Conservation (phyloP, 1,284 basidiomycete species). For the Chalciporus sp. region DNA sequence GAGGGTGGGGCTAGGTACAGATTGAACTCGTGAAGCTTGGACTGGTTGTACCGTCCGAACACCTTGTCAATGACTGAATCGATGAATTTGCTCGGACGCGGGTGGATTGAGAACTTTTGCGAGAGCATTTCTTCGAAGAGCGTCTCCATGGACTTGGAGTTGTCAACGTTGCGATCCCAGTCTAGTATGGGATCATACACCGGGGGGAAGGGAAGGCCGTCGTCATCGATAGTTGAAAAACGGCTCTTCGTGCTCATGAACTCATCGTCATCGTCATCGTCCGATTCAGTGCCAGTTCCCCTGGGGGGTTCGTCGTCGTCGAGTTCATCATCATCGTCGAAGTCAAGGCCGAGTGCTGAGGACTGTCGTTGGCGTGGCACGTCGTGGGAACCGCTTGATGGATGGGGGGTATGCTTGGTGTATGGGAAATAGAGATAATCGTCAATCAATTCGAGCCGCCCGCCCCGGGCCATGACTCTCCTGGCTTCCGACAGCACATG, state of each 20-base stretch:
- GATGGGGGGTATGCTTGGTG: conserved; percentile 28
- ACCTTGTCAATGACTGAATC: conserved; percentile 43
- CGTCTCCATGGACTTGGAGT: conserved; percentile 48
- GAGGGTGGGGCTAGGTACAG: conserved; percentile 55
- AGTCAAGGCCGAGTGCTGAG: conserved; percentile 17
- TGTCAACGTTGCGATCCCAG: conserved; percentile 39
- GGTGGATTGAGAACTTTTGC: conserved; percentile 48
- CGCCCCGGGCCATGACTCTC: conserved; percentile 61
- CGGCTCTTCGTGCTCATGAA: conserved; percentile 37
- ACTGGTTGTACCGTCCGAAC: conserved; percentile 49
- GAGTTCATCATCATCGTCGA: conserved; percentile 4
- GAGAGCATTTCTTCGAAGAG: conserved; percentile 57
- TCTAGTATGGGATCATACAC: conserved; percentile 30
- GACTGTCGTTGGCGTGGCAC: not conserved
- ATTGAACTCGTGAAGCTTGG: conserved; percentile 46
- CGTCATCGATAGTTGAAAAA: conserved; percentile 25
- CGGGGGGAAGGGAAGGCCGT: conserved; percentile 5
- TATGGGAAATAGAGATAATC: conserved; percentile 69
- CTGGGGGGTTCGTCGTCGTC: conserved; percentile 8
- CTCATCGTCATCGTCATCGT: conserved; percentile 26
- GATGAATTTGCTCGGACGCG: conserved; percentile 49
- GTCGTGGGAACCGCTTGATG: conserved; percentile 7
- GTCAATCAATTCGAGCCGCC: conserved; percentile 71
- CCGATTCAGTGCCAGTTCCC: conserved; percentile 8
- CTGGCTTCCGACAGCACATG: conserved; percentile 56